Conservation (phyloP, 352 stramenopile species). For the Phytophthora pistaciae region DNA sequence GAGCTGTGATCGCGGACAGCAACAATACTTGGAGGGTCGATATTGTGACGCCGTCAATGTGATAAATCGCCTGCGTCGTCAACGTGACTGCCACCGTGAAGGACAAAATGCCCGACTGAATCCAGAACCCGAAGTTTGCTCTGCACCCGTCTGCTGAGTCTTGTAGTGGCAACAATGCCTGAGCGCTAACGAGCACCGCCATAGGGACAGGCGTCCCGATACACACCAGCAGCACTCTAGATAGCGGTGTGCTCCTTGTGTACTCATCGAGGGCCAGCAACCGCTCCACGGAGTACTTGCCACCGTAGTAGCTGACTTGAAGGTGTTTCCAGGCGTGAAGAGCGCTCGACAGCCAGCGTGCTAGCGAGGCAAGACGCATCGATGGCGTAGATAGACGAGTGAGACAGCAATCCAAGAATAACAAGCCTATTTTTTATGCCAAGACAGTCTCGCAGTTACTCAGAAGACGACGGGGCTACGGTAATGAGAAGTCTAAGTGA, state of each 20-base stretch:
- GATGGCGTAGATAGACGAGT: not conserved
- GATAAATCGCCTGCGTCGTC: slow-evolving; percentile 18
- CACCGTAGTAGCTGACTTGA: slow-evolving; percentile 22
- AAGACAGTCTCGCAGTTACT: not conserved
- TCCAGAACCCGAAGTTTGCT: slow-evolving; percentile 23
- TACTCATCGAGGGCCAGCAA: slow-evolving; percentile 23
- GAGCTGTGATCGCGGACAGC: slow-evolving; percentile 1
- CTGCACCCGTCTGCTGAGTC: slow-evolving; percentile 9
- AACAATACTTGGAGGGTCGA: not conserved
- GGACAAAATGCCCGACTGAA: slow-evolving; percentile 12
- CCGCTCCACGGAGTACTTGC: slow-evolving; percentile 27
- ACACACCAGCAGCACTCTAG: slow-evolving; percentile 15
- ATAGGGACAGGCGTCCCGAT: slow-evolving; percentile 12
- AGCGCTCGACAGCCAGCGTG: slow-evolving; percentile 6
- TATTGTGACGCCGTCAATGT: slow-evolving; percentile 11
- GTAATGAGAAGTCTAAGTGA: not conserved
- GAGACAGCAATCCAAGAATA: not conserved
- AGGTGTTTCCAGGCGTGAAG: slow-evolving; percentile 16
- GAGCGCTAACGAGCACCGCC: slow-evolving; percentile 10
- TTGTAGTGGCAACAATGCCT: slow-evolving; percentile 14
- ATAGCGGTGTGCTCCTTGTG: slow-evolving; percentile 7
- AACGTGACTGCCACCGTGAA: slow-evolving; percentile 5
- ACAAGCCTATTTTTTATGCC: not conserved
- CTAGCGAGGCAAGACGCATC: slow-evolving; percentile 1
- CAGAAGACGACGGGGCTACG: no score